Conservation (phyloP, 2,329 filamentous ascomycete genomes). For the Daldinia sp. region DNA sequence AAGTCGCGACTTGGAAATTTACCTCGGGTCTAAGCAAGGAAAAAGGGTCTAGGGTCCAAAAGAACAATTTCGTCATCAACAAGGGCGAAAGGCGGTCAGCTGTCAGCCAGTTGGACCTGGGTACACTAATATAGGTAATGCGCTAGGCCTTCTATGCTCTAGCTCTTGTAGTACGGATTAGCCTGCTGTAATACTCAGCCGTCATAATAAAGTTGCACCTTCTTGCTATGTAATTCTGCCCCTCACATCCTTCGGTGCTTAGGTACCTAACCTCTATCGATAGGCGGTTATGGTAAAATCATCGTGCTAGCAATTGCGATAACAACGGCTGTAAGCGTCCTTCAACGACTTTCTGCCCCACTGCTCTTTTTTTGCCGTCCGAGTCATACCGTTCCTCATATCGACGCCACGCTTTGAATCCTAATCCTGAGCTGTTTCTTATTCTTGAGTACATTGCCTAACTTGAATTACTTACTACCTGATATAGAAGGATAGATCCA, state of each 20-base stretch:
- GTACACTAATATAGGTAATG: background rate
- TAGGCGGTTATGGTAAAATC: background rate
- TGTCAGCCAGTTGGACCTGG: slow-evolving; percentile 20
- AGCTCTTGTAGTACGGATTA: background rate
- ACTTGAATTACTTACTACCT: background rate
- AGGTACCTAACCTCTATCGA: slow-evolving; percentile 8
- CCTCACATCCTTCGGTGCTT: slow-evolving; percentile 13
- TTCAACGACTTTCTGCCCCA: slow-evolving; percentile 22
- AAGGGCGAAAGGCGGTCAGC: background rate
- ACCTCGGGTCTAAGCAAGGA: slow-evolving; percentile 2
- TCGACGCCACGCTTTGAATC: slow-evolving; percentile 21
- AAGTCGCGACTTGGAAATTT: slow-evolving; percentile 8
- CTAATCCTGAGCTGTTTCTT: slow-evolving; percentile 8
- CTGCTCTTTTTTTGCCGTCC: slow-evolving; percentile 32
- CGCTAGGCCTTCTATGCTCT: slow-evolving; percentile 6
- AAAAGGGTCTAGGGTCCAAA: background rate
- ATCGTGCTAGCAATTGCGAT: background rate
- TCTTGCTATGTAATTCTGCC: slow-evolving; percentile 13
- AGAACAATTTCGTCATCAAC: slow-evolving; percentile 35
- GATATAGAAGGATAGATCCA: slow-evolving; percentile 2
- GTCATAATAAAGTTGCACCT: slow-evolving; percentile 18
- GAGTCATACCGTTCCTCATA: slow-evolving; percentile 28
- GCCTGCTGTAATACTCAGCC: slow-evolving; percentile 7
- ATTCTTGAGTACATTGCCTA: background rate
- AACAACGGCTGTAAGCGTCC: background rate